A percentile compares a stretch with the other conserved stretches of the same genome.
Conservation (phyloP, 441 rosid species). For the Pelargonium myrrhifolium region DNA sequence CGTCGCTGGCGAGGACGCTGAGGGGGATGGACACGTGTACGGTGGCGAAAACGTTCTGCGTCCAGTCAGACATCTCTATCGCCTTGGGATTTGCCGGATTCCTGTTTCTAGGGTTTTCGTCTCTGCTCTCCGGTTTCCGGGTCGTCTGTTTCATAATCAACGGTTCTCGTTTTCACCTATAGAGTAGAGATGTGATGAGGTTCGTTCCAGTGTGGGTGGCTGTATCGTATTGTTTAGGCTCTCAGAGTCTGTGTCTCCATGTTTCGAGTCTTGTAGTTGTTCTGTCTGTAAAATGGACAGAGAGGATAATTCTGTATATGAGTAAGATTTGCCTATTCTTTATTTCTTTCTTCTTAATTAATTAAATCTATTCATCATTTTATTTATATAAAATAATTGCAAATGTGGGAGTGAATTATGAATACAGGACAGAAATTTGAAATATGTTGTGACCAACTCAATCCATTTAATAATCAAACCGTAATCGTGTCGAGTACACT, state of each 20-base stretch:
- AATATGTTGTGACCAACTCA: too few relatives aligned
- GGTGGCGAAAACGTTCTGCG: constrained; percentile 47
- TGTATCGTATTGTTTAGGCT: not conserved
- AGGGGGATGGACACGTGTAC: constrained; percentile 48
- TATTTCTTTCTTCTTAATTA: not conserved
- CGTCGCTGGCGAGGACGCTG: constrained; percentile 58
- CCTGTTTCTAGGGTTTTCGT: constrained; percentile 60
- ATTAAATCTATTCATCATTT: not conserved
- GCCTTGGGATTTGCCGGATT: constrained; percentile 79
- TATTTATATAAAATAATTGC: not conserved
- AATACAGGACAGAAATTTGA: too few relatives aligned
- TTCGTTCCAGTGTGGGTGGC: constrained; percentile 11
- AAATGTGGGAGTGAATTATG: too few relatives aligned
- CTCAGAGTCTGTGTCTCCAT: not conserved
- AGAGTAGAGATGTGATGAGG: constrained; percentile 10
- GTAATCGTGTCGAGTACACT: too few relatives aligned
- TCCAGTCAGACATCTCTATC: constrained; percentile 68
- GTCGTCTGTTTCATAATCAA: constrained; percentile 68
- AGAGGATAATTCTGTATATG: not conserved
- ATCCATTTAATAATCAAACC: too few relatives aligned
- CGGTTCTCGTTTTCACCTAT: constrained; percentile 78
- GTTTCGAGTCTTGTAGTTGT: not conserved
- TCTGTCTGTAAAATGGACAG: not conserved
- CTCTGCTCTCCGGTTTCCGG: constrained; percentile 76
- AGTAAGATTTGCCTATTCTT: not conserved